Percentiles rank a stretch among this genome's conserved stretches.
Conservation (phyloP, 2,329 filamentous ascomycete species). For the Diaporthe caulivora region DNA sequence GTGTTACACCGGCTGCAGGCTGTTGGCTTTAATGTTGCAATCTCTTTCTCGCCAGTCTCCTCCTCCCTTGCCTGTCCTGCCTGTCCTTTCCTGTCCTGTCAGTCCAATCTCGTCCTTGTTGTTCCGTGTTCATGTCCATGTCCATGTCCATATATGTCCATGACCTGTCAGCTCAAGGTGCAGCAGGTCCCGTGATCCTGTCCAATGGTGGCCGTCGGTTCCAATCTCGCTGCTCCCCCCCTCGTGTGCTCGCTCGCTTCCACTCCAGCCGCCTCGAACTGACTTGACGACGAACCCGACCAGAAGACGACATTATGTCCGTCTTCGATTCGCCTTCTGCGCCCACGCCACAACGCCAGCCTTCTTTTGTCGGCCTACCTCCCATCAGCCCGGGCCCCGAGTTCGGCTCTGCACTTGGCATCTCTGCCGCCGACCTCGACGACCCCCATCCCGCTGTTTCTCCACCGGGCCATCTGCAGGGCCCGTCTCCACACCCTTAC, state of each 20-base stretch:
- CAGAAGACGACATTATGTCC: slow-evolving; percentile 35
- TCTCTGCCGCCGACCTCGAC: slow-evolving; percentile 53
- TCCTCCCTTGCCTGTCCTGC: slow-evolving; percentile 8
- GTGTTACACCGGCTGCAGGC: slow-evolving; percentile 28
- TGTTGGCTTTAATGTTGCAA: slow-evolving; percentile 28
- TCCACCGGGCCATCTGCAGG: slow-evolving; percentile 29
- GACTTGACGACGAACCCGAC: not conserved
- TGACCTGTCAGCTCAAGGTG: slow-evolving; percentile 9
- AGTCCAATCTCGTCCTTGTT: not conserved
- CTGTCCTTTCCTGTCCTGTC: slow-evolving; percentile 9
- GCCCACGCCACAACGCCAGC: slow-evolving; percentile 53
- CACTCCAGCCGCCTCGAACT: slow-evolving; percentile 4
- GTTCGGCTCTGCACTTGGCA: slow-evolving; percentile 63
- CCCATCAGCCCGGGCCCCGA: slow-evolving; percentile 58
- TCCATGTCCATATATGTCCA: not conserved
- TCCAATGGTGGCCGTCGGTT: slow-evolving; percentile 13
- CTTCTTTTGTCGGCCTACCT: slow-evolving; percentile 69
- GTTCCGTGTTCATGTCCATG: not conserved
- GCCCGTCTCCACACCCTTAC: slow-evolving; percentile 38
- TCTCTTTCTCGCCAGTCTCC: slow-evolving; percentile 10
- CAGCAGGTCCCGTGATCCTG: slow-evolving; percentile 13
- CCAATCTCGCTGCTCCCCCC: slow-evolving; percentile 17
- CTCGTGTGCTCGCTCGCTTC: not conserved
- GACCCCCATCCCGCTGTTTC: slow-evolving; percentile 28
- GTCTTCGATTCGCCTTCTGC: slow-evolving; percentile 27